A percentile compares a stretch with the other conserved stretches of the same genome.
phyloP scores from a whole-genome alignment of 2,329 filamentous ascomycete genomes.

The Nemania sp. region DNA sequence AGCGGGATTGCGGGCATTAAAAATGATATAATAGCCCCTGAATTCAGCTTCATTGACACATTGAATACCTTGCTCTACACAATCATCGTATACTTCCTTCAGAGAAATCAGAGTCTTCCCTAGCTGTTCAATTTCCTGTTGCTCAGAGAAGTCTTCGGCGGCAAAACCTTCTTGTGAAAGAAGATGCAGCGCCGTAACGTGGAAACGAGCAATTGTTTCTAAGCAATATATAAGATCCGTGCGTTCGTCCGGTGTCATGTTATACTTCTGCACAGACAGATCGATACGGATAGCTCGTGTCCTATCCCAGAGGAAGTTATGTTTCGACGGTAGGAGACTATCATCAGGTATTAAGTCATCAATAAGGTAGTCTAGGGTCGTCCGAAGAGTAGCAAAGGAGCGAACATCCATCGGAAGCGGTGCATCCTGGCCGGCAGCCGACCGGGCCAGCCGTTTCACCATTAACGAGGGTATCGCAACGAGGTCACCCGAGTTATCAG shows the following conservation, averaged over 20 bases:
- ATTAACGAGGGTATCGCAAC: slow-evolving; percentile 66
- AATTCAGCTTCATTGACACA: slow-evolving; percentile 76
- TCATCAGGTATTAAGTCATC: slow-evolving; percentile 68
- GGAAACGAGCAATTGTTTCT: slow-evolving; percentile 75
- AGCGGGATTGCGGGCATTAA: slow-evolving; percentile 69
- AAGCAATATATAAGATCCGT: slow-evolving; percentile 71
- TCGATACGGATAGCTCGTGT: slow-evolving; percentile 76
- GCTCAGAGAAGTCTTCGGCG: slow-evolving; percentile 72
- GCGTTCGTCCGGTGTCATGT: slow-evolving; percentile 68
- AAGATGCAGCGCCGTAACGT: slow-evolving; percentile 73
- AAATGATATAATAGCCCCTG: slow-evolving; percentile 72
- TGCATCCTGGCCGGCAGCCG: slow-evolving; percentile 75
- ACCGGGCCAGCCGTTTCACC: slow-evolving; percentile 76
- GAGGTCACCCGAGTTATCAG: slow-evolving; percentile 52
- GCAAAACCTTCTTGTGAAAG: slow-evolving; percentile 68
- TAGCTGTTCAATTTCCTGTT: slow-evolving; percentile 76
- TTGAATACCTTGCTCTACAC: slow-evolving; percentile 65
- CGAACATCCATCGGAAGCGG: slow-evolving; percentile 76
- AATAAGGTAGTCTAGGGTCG: slow-evolving; percentile 73
- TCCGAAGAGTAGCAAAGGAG: slow-evolving; percentile 68
- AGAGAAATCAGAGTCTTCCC: slow-evolving; percentile 74
- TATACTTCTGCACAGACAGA: slow-evolving; percentile 73
- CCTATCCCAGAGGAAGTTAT: slow-evolving; percentile 76
- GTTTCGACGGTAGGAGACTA: slow-evolving; percentile 65
- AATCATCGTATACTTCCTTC: slow-evolving; percentile 75